Evolutionary conservation across 345 rosid species (phyloP).

Genomic region (Arabis hirsuta): DNA sequence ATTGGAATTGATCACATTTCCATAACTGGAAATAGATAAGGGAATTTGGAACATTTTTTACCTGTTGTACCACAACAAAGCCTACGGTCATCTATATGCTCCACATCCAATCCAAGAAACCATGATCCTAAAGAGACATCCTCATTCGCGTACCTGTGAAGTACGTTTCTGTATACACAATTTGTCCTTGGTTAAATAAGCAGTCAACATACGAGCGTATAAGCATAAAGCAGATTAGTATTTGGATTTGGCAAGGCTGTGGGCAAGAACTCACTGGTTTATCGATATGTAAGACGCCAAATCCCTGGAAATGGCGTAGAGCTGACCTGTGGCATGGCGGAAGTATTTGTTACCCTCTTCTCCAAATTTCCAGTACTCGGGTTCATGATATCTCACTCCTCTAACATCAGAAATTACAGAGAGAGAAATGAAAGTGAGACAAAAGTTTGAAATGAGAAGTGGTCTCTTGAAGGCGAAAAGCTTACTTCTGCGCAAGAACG

Average conservation of each 20-base stretch:
- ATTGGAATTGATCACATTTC: neutral
- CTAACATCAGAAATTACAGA: conserved; percentile 43
- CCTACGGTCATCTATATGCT: conserved; percentile 95
- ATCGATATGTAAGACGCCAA: conserved; percentile 85
- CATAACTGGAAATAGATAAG: neutral
- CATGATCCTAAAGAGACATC: conserved; percentile 97
- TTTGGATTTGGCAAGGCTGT: conserved; percentile 13
- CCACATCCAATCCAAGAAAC: conserved; percentile 95
- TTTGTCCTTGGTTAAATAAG: conserved; percentile 34
- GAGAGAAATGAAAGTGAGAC: conserved; percentile 25
- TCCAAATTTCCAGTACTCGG: conserved; percentile 97
- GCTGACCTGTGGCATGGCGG: conserved; percentile 99
- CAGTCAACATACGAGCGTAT: neutral
- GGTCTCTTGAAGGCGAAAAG: conserved; percentile 21
- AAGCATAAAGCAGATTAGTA: neutral
- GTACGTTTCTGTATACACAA: conserved; percentile 62
- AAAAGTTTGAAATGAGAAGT: conserved; percentile 5
- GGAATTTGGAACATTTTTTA: conserved; percentile 40
- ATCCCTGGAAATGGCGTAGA: conserved; percentile 86
- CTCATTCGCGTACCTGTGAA: conserved; percentile 87
- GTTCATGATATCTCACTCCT: conserved; percentile 97
- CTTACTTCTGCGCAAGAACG: conserved; percentile 96
- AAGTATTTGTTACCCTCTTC: conserved; percentile 95
- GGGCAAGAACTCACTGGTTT: conserved; percentile 67
- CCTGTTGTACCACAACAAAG: conserved; percentile 98